Conservation (phyloP, 495 filamentous ascomycete species). For the Wilcoxina mikolae region DNA sequence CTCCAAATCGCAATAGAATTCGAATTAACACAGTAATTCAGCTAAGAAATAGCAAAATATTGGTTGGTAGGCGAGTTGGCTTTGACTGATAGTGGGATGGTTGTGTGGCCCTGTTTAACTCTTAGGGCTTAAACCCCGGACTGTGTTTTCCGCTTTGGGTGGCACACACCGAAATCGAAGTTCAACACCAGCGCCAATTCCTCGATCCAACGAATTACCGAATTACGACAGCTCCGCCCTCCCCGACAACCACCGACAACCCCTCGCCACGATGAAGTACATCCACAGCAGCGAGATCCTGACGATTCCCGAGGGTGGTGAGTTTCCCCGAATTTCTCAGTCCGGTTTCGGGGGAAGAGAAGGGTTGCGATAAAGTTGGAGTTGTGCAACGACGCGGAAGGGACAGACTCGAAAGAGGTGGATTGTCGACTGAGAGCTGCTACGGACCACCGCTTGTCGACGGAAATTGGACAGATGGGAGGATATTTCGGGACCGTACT, state of each 20-base stretch:
- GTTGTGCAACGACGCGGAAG: background rate
- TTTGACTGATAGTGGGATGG: background rate
- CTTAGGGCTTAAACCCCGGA: background rate
- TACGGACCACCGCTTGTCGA: no score
- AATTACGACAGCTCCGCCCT: slow-evolving; percentile 18
- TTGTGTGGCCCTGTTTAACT: background rate
- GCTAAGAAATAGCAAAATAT: no score
- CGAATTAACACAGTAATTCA: no score
- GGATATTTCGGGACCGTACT: background rate
- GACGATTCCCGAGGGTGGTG: slow-evolving; percentile 90
- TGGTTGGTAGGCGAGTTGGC: no score
- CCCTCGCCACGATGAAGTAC: slow-evolving; percentile 72
- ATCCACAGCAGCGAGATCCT: slow-evolving; percentile 93
- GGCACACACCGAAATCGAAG: background rate
- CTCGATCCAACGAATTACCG: slow-evolving; percentile 2
- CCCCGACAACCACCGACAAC: slow-evolving; percentile 20
- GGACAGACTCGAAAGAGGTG: slow-evolving; percentile 8
- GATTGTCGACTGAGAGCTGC: no score
- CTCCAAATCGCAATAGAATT: no score
- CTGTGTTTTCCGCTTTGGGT: background rate
- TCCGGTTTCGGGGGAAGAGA: slow-evolving; percentile 6
- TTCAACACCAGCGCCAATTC: background rate
- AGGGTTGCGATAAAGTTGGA: no score
- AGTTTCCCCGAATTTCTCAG: slow-evolving; percentile 34
- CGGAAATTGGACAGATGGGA: no score